These are phyloP conservation scores for Trichosanthes truncata DNA, from an alignment of 306 rosid genomes.

Conservation along the genomic window DNA sequence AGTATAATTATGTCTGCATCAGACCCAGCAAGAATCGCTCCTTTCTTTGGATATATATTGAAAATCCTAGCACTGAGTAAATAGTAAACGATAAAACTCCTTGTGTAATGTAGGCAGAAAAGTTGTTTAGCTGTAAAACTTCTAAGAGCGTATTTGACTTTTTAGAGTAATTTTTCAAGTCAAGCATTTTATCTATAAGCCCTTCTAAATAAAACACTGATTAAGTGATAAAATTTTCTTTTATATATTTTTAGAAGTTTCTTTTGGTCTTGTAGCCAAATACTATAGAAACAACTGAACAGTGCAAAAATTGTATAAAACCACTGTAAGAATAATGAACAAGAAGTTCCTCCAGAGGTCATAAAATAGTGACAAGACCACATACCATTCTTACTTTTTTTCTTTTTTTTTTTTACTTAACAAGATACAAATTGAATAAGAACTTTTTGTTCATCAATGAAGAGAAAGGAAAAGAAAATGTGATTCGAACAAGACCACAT, in stretches of 20 bases:
- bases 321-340: background rate
- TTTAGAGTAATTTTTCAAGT: background rate
- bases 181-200: background rate
- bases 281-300: background rate
- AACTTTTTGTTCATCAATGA: background rate
- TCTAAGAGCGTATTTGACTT: background rate
- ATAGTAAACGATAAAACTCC: slow-evolving; percentile 5
- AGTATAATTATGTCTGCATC: slow-evolving; percentile 95
- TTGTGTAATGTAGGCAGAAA: slow-evolving; percentile 4
- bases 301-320: background rate
- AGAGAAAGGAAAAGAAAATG: background rate
- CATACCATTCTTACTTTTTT: slow-evolving; percentile 51
- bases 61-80: slow-evolving; percentile 72
- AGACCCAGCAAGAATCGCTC: slow-evolving; percentile 65
- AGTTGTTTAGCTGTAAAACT: background rate
- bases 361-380: background rate
- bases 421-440: background rate
- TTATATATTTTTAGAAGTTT: background rate
- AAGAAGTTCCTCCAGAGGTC: background rate
- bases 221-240: background rate
- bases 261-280: background rate
- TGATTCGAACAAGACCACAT: background rate
- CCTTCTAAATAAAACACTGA: background rate
- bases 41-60: slow-evolving; percentile 88
- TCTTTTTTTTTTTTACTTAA: background rate